Conservation (phyloP, 495 filamentous ascomycete species). For the Cladorrhinum samala region DNA sequence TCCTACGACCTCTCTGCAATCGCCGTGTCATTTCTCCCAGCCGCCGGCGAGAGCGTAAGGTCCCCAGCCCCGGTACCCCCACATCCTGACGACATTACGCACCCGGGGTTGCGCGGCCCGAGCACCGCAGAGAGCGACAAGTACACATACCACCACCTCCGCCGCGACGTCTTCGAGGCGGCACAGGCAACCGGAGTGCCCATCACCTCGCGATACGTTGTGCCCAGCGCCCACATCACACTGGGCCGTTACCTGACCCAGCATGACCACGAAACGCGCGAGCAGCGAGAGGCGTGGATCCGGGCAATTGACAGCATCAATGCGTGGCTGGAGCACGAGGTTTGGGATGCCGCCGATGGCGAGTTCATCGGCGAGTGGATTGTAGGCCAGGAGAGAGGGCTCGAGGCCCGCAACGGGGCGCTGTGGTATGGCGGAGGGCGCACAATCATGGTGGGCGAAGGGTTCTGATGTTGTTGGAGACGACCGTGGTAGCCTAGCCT, state of each 20-base stretch:
- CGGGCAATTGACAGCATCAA: constrained; percentile 70
- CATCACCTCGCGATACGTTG: constrained; percentile 70
- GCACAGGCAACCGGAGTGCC: constrained; percentile 50
- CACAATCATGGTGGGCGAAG: constrained; percentile 55
- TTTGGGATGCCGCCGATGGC: constrained; percentile 53
- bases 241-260: constrained; percentile 70
- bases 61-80: constrained; percentile 33
- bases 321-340: constrained; percentile 55
- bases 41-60: constrained; percentile 47
- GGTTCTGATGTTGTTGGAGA: too few relatives aligned
- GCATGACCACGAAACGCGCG: constrained; percentile 36
- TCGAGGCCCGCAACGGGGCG: constrained; percentile 61
- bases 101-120: constrained; percentile 8
- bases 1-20: constrained; percentile 80
- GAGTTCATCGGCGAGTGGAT: constrained; percentile 55
- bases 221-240: constrained; percentile 84
- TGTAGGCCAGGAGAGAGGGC: constrained; percentile 68
- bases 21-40: constrained; percentile 80
- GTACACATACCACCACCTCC: constrained; percentile 88
- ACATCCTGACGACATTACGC: constrained; percentile 9
- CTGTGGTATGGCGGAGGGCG: constrained; percentile 83
- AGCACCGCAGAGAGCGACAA: constrained; percentile 35
- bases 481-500: too few relatives aligned
- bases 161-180: constrained; percentile 66
- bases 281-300: constrained; percentile 54